phyloP scores from a whole-genome alignment of 129 eudicot species.

The Logfia minima region DNA sequence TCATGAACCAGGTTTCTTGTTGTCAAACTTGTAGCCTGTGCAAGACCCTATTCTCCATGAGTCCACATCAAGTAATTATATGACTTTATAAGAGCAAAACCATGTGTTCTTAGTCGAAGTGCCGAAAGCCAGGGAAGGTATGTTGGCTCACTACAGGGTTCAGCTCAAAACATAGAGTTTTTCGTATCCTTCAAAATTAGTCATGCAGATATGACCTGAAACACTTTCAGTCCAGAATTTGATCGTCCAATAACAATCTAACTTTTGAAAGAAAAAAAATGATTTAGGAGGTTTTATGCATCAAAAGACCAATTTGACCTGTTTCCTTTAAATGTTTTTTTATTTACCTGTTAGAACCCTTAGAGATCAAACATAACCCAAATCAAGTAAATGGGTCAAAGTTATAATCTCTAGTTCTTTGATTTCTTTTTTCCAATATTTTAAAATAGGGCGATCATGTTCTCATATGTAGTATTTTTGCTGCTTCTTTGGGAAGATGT shows the following conservation, averaged over 20 bases:
- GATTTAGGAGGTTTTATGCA: neutral
- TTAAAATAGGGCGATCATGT: neutral
- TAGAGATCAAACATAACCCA: neutral
- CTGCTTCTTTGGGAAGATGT: neutral
- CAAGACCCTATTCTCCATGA: neutral
- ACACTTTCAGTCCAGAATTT: neutral
- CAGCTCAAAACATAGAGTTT: neutral
- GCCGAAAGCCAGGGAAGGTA: neutral
- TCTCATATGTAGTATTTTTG: neutral
- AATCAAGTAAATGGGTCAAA: neutral
- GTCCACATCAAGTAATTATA: neutral
- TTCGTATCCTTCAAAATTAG: neutral
- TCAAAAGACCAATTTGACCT: neutral
- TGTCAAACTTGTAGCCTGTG: slow-evolving; percentile 80
- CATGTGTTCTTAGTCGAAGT: neutral
- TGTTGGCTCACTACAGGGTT: neutral
- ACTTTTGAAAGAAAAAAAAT: neutral
- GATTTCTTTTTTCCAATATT: neutral
- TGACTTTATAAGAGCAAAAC: neutral
- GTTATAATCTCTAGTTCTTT: neutral
- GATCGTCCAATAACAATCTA: neutral
- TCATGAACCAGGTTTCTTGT: slow-evolving; percentile 63
- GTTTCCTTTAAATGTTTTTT: neutral
- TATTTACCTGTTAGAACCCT: neutral
- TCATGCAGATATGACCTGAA: neutral